Conservation (phyloP, 2,329 filamentous ascomycete genomes). For the Trichoderma brevicompactum region DNA sequence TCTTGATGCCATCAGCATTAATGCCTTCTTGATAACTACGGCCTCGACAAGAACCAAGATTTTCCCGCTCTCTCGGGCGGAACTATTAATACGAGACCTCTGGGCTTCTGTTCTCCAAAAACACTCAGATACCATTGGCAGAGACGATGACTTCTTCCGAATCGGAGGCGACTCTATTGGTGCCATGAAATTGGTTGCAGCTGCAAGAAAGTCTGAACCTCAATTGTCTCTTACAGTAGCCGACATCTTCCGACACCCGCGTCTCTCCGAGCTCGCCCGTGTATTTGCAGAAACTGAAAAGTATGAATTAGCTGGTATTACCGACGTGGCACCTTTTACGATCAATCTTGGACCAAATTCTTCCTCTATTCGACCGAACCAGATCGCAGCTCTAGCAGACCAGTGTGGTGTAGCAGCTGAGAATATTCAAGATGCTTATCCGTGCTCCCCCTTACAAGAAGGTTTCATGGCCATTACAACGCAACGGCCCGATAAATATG, state of each 20-base stretch:
- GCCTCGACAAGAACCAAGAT: too few species aligned
- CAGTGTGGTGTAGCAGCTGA: constrained; percentile 21
- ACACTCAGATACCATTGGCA: not conserved
- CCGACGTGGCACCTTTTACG: too few species aligned
- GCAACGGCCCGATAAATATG: constrained; percentile 8
- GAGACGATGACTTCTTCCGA: constrained; percentile 11
- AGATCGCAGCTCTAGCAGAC: not conserved
- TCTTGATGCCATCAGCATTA: too few species aligned
- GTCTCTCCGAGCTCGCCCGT: not conserved
- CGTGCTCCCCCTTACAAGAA: constrained; percentile 10
- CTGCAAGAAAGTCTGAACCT: not conserved
- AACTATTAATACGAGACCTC: not conserved
- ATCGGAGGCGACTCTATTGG: constrained; percentile 9
- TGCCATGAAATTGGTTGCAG: constrained; percentile 9
- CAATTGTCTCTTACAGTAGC: not conserved
- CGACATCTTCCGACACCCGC: constrained; percentile 18
- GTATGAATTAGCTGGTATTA: too few species aligned
- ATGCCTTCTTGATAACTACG: too few species aligned
- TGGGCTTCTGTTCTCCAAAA: not conserved
- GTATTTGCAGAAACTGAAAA: not conserved
- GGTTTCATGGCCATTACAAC: constrained; percentile 18
- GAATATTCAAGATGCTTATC: constrained; percentile 18
- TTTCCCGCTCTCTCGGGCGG: not conserved
- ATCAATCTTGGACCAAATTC: not conserved
- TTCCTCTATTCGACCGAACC: not conserved